These are phyloP conservation scores for Astragalus membranaceus DNA, from an alignment of 306 rosid species.

Conservation along the genomic window DNA sequence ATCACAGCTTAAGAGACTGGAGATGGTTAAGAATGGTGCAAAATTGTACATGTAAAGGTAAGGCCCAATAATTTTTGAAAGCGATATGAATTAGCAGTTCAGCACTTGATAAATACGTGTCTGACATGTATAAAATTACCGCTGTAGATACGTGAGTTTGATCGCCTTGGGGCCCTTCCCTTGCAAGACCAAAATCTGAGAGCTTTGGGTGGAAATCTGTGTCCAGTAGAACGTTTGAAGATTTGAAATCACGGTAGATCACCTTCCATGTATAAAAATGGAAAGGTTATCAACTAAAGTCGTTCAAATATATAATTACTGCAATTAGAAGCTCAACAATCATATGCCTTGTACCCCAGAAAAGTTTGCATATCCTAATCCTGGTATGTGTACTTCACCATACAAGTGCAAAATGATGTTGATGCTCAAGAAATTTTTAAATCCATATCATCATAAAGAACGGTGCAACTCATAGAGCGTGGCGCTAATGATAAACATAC, in stretches of 20 bases:
- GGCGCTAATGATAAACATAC: background rate
- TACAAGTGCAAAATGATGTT: background rate
- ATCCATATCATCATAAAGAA: background rate
- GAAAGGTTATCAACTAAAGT: conserved; percentile 26
- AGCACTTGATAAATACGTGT: background rate
- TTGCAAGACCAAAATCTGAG: conserved; percentile 96
- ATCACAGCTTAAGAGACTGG: background rate
- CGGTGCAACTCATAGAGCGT: background rate
- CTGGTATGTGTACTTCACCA: background rate
- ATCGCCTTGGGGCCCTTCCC: conserved; percentile 95
- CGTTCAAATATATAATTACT: background rate
- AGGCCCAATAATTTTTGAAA: background rate
- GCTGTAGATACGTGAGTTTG: conserved; percentile 86
- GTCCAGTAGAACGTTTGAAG: conserved; percentile 83
- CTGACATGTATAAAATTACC: conserved; percentile 38
- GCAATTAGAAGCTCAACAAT: background rate
- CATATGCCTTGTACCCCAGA: background rate
- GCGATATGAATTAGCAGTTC: background rate
- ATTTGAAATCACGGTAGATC: conserved; percentile 91
- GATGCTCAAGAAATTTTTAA: background rate
- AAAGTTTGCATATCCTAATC: background rate
- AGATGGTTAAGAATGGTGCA: background rate
- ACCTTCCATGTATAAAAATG: conserved; percentile 38
- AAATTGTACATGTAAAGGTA: background rate
- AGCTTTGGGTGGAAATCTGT: conserved; percentile 69